Percentiles rank a stretch among this genome's conserved stretches.
phyloP scores from a whole-genome alignment of 768 basidiomycete genomes.

The Podaxis sp. region DNA sequence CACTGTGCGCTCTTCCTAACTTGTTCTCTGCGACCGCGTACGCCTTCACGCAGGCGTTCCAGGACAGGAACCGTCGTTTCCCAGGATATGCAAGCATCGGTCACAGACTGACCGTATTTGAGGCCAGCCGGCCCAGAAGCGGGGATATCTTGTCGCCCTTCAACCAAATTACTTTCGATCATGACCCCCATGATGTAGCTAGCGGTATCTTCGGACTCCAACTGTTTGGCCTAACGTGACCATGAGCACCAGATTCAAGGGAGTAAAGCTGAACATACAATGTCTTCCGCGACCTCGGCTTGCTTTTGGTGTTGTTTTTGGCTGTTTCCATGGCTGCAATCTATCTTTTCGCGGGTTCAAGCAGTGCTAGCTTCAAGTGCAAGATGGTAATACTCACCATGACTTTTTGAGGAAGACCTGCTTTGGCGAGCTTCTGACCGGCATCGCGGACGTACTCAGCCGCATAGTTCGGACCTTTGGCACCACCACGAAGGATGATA shows the following conservation, averaged over 20 bases:
- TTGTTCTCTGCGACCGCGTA: slow-evolving; percentile 67
- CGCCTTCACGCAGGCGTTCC: slow-evolving; percentile 85
- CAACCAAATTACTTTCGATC: slow-evolving; percentile 90
- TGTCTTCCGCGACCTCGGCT: slow-evolving; percentile 84
- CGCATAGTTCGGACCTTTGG: slow-evolving; percentile 86
- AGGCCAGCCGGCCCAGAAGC: slow-evolving; percentile 67
- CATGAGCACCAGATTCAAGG: slow-evolving; percentile 17
- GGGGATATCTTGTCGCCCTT: slow-evolving; percentile 86
- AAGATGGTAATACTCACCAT: slow-evolving; percentile 59
- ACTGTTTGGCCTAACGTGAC: slow-evolving; percentile 59
- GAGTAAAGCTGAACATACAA: slow-evolving; percentile 52
- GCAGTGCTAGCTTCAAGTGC: background rate
- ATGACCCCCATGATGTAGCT: slow-evolving; percentile 87
- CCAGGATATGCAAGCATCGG: slow-evolving; percentile 91
- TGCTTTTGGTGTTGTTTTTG: slow-evolving; percentile 90
- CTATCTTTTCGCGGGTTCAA: slow-evolving; percentile 54
- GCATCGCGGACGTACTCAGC: slow-evolving; percentile 79
- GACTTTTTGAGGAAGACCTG: slow-evolving; percentile 73
- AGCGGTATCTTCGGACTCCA: slow-evolving; percentile 71
- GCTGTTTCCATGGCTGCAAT: slow-evolving; percentile 97
- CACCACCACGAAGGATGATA: slow-evolving; percentile 90
- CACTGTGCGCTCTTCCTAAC: slow-evolving; percentile 32
- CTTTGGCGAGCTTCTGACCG: slow-evolving; percentile 74
- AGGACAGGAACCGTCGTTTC: slow-evolving; percentile 79
- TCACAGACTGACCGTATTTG: slow-evolving; percentile 84